Percentiles rank a stretch among this genome's conserved stretches.
Evolutionary conservation across 495 filamentous ascomycete genomes (phyloP).

Genomic region (Amphirosellinia nigrospora): DNA sequence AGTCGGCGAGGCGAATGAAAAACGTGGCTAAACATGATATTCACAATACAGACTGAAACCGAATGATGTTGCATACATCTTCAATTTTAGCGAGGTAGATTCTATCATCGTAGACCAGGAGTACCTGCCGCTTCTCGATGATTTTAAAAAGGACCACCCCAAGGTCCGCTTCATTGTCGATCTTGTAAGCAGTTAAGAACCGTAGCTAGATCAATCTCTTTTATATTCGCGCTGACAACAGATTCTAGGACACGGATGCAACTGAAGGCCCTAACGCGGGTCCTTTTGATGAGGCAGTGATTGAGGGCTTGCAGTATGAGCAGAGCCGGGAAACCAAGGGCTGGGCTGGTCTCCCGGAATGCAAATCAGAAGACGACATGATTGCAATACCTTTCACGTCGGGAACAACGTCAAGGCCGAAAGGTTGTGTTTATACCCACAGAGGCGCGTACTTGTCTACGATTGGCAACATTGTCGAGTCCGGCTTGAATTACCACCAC

Average conservation of each 20-base stretch:
- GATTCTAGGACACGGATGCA: constrained; percentile 73
- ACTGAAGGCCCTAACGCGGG: constrained; percentile 75
- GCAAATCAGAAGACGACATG: constrained; percentile 74
- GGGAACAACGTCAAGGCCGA: constrained; percentile 90
- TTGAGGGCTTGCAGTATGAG: constrained; percentile 80
- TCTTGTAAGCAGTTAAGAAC: constrained; percentile 36
- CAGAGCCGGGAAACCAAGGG: constrained; percentile 63
- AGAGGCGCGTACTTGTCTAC: constrained; percentile 85
- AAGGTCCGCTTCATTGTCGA: constrained; percentile 76
- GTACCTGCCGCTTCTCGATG: constrained; percentile 70
- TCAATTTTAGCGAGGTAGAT: constrained; percentile 83
- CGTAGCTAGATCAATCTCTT: not conserved
- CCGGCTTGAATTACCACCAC: constrained; percentile 72
- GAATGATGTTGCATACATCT: constrained; percentile 90
- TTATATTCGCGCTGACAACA: constrained; percentile 11
- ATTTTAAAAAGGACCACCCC: constrained; percentile 64
- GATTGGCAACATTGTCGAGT: constrained; percentile 86
- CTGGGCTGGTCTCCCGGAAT: constrained; percentile 79
- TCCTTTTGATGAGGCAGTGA: constrained; percentile 82
- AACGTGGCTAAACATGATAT: constrained; percentile 3
- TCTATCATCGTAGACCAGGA: constrained; percentile 88
- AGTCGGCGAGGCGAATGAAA: too few relatives aligned
- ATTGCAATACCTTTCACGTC: constrained; percentile 87
- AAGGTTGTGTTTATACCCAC: constrained; percentile 93
- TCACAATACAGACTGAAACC: constrained; percentile 66